Evolutionary conservation across 2,329 filamentous ascomycete genomes (phyloP).

Genomic region (Fusarium gaditjirri): DNA sequence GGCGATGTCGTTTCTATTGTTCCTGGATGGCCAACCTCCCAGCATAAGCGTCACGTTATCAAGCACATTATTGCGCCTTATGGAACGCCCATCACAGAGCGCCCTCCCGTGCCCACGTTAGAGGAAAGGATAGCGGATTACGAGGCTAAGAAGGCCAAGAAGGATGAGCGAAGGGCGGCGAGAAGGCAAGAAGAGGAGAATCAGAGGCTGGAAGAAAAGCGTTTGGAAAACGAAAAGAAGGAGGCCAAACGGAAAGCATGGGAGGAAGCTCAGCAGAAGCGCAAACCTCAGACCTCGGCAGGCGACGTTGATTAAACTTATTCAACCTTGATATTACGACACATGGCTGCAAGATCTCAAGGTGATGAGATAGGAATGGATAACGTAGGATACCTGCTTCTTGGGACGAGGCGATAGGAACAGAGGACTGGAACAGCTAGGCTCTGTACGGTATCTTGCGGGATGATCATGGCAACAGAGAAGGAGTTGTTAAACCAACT

Average conservation of each 20-base stretch:
- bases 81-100: constrained; percentile 69
- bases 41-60: constrained; percentile 78
- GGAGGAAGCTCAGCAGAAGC: constrained; percentile 37
- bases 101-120: constrained; percentile 72
- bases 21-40: constrained; percentile 72
- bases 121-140: constrained; percentile 69
- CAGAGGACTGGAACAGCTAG: constrained; percentile 1
- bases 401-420: not conserved
- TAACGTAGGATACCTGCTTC: not conserved
- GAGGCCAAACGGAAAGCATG: constrained; percentile 39
- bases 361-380: not conserved
- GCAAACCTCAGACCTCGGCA: constrained; percentile 24
- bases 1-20: constrained; percentile 81
- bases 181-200: constrained; percentile 43
- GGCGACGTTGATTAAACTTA: constrained; percentile 27
- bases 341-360: not conserved
- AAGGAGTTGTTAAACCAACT: constrained; percentile 27
- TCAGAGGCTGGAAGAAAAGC: constrained; percentile 43
- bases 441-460: constrained; percentile 38
- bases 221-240: constrained; percentile 37
- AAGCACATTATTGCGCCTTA: constrained; percentile 77
- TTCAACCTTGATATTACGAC: constrained; percentile 2
- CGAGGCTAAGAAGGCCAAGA: constrained; percentile 65
- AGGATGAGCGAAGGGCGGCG: constrained; percentile 63
- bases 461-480: constrained; percentile 21